phyloP scores from a whole-genome alignment of 495 filamentous ascomycete species.

The Hamigera avellanea region DNA sequence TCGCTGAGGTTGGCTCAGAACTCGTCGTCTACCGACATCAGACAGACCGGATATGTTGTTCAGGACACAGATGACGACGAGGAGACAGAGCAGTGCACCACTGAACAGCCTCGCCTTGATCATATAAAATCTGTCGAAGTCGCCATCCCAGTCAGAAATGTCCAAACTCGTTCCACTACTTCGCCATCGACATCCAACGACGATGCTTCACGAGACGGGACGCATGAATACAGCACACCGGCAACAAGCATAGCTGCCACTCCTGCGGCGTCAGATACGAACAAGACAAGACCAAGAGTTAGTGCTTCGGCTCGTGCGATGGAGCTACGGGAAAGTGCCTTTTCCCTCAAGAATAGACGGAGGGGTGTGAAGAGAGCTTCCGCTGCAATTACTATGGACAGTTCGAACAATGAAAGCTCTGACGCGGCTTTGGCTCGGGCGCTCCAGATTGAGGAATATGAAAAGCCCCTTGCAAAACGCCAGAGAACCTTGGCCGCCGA shows the following conservation, averaged over 20 bases:
- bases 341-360: conserved; percentile 16
- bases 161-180: conserved; percentile 7
- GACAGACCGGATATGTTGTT: conserved; percentile 6
- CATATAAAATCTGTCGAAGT: conserved; percentile 17
- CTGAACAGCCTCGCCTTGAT: not conserved
- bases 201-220: conserved; percentile 28
- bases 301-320: conserved; percentile 29
- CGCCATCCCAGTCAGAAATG: conserved; percentile 25
- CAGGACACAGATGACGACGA: conserved; percentile 17
- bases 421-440: conserved; percentile 47
- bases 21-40: conserved; percentile 8
- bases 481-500: conserved; percentile 12
- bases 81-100: not conserved
- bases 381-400: conserved; percentile 12
- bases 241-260: conserved; percentile 61
- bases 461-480: conserved; percentile 13
- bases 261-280: conserved; percentile 31
- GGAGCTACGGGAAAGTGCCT: conserved; percentile 27
- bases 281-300: conserved; percentile 16
- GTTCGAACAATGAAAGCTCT: conserved; percentile 23
- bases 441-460: conserved; percentile 55
- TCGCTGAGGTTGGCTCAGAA: conserved; percentile 15
- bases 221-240: conserved; percentile 59
- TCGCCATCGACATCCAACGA: conserved; percentile 21
- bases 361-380: conserved; percentile 25